Evolutionary conservation across 768 basidiomycete genomes (phyloP).

Genomic region (Agaricus bisporus): DNA sequence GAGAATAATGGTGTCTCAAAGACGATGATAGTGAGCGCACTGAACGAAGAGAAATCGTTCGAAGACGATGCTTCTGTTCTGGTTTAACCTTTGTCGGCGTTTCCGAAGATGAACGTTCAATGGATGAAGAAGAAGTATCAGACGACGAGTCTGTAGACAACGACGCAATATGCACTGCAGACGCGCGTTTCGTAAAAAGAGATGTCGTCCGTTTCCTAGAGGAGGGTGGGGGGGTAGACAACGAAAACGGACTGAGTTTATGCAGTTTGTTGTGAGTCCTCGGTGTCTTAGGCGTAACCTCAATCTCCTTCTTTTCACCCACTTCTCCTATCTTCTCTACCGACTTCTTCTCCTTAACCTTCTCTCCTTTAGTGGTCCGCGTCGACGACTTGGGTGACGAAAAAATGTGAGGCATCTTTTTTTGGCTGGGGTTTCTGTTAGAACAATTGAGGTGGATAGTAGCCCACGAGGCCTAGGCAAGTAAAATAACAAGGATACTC

Average conservation of each 20-base stretch:
- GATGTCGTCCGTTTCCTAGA: slow-evolving; percentile 3
- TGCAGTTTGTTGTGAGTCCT: slow-evolving; percentile 6
- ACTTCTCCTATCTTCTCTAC: background rate
- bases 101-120: background rate
- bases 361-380: background rate
- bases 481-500: too few relatives aligned
- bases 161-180: background rate
- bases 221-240: slow-evolving; percentile 2
- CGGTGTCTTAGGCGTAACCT: background rate
- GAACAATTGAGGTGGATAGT: background rate
- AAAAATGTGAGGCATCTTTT: slow-evolving; percentile 2
- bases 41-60: slow-evolving; percentile 8
- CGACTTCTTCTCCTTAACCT: background rate
- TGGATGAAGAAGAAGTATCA: background rate
- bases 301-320: background rate
- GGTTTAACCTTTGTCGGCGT: background rate
- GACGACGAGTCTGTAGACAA: background rate
- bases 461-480: too few relatives aligned
- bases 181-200: background rate
- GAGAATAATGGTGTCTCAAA: too few relatives aligned
- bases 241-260: slow-evolving; percentile 5
- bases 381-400: background rate
- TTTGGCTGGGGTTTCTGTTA: background rate
- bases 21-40: slow-evolving; percentile 11
- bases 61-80: background rate